These are phyloP conservation scores for Phialocephala sp. DNA, from an alignment of 2,329 filamentous ascomycete species.

Conservation along the genomic window DNA sequence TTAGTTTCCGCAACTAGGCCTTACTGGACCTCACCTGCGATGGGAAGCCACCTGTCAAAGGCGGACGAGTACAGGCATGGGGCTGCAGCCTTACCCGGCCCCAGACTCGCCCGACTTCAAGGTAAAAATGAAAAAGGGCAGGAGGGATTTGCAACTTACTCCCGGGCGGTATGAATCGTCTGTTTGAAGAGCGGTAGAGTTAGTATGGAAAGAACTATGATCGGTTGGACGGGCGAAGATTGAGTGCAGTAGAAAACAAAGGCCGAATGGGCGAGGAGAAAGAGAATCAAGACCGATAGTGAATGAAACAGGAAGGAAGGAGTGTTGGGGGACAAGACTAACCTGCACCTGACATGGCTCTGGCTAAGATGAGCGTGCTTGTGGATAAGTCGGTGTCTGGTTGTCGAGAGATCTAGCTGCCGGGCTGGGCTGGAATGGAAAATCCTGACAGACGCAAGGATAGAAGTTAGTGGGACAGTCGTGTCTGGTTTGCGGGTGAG, in stretches of 20 bases:
- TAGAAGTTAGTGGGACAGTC: constrained; percentile 29
- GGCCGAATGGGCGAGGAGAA: constrained; percentile 4
- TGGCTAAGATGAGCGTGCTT: constrained; percentile 21
- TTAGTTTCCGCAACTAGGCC: constrained; percentile 25
- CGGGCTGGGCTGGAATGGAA: constrained; percentile 20
- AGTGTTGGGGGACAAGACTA: constrained; percentile 26
- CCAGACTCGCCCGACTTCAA: constrained; percentile 12
- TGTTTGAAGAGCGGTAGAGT: constrained; percentile 21
- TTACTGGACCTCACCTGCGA: constrained; percentile 20
- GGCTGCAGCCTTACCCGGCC: constrained; percentile 26
- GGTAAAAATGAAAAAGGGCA: constrained; percentile 5
- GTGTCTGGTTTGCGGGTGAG: constrained; percentile 21
- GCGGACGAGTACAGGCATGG: constrained; percentile 15
- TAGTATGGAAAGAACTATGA: constrained; percentile 23
- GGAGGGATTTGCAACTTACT: constrained; percentile 28
- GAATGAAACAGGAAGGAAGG: constrained; percentile 18
- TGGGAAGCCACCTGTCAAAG: constrained; percentile 26
- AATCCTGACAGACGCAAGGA: constrained; percentile 27
- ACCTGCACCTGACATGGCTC: constrained; percentile 34
- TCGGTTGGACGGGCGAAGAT: background rate
- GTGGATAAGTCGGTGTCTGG: constrained; percentile 21
- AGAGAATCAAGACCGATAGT: constrained; percentile 11
- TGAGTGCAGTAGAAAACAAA: constrained; percentile 9
- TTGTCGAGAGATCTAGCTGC: constrained; percentile 13
- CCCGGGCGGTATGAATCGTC: constrained; percentile 34